Evolutionary conservation across 768 basidiomycete species (phyloP).

Genomic region (Tricholoma sp.): DNA sequence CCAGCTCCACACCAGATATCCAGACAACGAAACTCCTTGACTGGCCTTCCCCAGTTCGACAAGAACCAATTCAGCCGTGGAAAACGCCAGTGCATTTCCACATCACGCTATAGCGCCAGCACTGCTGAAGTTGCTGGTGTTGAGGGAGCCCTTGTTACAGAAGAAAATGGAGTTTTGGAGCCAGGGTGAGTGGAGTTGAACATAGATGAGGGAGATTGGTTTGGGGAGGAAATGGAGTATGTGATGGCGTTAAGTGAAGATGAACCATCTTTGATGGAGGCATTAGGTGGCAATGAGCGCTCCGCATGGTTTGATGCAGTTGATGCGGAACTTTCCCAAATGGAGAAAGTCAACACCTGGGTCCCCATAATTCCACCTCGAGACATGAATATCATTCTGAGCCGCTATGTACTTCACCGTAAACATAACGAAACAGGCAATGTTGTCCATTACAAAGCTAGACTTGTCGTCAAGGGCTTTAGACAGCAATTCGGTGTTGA

Average conservation of each 20-base stretch:
- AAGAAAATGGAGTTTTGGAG: background rate
- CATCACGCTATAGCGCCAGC: background rate
- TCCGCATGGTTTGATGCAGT: background rate
- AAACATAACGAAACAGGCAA: too few relatives aligned
- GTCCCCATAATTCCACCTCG: too few relatives aligned
- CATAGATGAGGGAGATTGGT: background rate
- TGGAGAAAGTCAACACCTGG: too few relatives aligned
- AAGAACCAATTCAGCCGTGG: background rate
- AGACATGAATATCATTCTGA: too few relatives aligned
- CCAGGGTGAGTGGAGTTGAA: background rate
- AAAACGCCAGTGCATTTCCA: background rate
- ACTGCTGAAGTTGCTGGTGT: background rate
- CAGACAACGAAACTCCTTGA: background rate
- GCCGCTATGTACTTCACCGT: too few relatives aligned
- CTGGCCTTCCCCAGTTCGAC: background rate
- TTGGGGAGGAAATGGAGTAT: background rate
- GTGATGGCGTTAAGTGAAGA: background rate
- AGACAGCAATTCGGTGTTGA: too few relatives aligned
- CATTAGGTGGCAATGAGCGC: background rate
- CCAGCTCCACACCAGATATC: background rate
- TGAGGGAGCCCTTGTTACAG: background rate
- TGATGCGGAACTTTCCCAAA: too few relatives aligned
- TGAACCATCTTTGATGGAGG: background rate
- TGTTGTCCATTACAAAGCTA: too few relatives aligned
- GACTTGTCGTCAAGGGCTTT: too few relatives aligned